Evolutionary conservation across 176 grass and related monocot genomes (phyloP).

Genomic region (Ensete glaucum): DNA sequence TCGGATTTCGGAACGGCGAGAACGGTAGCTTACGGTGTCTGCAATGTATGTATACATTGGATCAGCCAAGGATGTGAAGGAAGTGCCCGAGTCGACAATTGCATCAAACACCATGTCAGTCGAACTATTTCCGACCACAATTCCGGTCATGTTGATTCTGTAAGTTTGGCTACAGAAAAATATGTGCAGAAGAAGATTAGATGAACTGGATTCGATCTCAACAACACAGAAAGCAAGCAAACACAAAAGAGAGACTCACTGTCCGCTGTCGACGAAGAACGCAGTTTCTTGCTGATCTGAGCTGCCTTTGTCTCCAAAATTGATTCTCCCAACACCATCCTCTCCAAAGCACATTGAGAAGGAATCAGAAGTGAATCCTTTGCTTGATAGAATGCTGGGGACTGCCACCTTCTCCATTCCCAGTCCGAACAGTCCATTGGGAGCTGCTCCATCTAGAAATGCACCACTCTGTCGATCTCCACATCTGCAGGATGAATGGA

Average conservation of each 20-base stretch:
- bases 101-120: slow-evolving; percentile 30
- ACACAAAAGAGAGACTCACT: slow-evolving; percentile 30
- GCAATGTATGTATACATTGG: slow-evolving; percentile 68
- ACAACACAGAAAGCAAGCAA: no score
- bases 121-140: slow-evolving; percentile 34
- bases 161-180: slow-evolving; percentile 56
- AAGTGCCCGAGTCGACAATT: slow-evolving; percentile 87
- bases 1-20: not conserved
- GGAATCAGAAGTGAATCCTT: slow-evolving; percentile 54
- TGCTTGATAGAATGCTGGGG: slow-evolving; percentile 63
- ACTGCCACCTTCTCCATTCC: slow-evolving; percentile 66
- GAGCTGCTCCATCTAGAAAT: slow-evolving; percentile 56
- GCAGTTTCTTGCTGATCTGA: slow-evolving; percentile 73
- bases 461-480: slow-evolving; percentile 66
- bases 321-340: slow-evolving; percentile 63
- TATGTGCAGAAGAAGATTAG: not conserved
- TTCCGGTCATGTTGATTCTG: slow-evolving; percentile 58
- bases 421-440: slow-evolving; percentile 81
- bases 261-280: slow-evolving; percentile 34
- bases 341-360: slow-evolving; percentile 90
- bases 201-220: not conserved
- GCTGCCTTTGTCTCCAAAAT: slow-evolving; percentile 88
- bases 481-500: slow-evolving; percentile 51
- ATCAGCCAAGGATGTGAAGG: slow-evolving; percentile 66
- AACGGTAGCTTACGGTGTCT: slow-evolving; percentile 39